phyloP scores from a whole-genome alignment of 139 green algal species.

The Closterium sp. region DNA sequence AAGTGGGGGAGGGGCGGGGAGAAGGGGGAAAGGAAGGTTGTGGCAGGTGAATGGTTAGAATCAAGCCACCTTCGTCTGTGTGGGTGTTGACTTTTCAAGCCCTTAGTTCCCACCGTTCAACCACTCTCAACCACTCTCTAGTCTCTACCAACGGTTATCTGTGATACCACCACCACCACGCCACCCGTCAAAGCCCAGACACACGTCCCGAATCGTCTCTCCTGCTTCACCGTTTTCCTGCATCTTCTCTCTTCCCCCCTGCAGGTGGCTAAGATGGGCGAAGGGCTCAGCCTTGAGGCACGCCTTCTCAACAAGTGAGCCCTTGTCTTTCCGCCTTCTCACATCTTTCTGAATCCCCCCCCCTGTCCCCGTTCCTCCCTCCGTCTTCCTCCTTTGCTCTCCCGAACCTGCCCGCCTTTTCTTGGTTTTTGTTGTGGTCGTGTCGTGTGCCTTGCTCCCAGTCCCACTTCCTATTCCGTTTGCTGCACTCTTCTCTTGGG shows the following conservation, averaged over 20 bases:
- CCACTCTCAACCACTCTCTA: background rate
- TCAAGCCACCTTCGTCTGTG: background rate
- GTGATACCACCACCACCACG: no score
- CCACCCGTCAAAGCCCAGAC: no score
- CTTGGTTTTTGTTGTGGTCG: background rate
- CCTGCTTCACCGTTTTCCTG: background rate
- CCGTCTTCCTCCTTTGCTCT: background rate
- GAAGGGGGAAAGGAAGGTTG: background rate
- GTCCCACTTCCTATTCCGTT: background rate
- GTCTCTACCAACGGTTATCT: no score
- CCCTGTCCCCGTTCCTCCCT: background rate
- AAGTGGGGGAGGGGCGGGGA: background rate
- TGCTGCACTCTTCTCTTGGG: background rate
- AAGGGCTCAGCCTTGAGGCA: conserved; percentile 30
- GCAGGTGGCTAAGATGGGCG: conserved; percentile 33
- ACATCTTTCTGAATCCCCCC: background rate
- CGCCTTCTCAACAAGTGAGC: conserved; percentile 33
- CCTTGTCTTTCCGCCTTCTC: background rate
- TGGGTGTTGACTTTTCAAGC: no score
- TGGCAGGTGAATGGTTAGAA: background rate
- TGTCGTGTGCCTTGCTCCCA: background rate
- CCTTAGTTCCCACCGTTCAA: no score
- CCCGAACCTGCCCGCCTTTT: background rate
- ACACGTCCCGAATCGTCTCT: no score
- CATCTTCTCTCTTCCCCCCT: background rate